Conservation (phyloP, 345 rosid genomes). For the Murraya koenigii region DNA sequence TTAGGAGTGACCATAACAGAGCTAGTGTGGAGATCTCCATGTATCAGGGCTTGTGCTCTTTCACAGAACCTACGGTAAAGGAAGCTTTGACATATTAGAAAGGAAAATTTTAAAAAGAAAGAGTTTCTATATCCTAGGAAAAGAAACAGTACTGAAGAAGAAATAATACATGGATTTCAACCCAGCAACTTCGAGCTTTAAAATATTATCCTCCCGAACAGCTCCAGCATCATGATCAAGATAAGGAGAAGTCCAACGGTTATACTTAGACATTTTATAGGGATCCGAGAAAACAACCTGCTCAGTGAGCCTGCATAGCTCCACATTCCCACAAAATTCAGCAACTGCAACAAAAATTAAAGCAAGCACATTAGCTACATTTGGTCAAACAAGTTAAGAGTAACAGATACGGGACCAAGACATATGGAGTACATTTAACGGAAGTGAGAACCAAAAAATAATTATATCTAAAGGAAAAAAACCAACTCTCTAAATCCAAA, state of each 20-base stretch:
- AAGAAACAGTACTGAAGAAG: neutral
- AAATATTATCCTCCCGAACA: slow-evolving; percentile 58
- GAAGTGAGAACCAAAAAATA: neutral
- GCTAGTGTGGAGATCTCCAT: slow-evolving; percentile 95
- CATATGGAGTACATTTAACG: neutral
- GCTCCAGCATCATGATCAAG: slow-evolving; percentile 84
- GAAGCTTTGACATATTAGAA: slow-evolving; percentile 6
- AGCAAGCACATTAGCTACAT: slow-evolving; percentile 11
- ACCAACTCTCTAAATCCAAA: slow-evolving; percentile 1
- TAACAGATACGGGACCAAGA: neutral
- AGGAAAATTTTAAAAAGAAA: neutral
- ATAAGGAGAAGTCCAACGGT: slow-evolving; percentile 78
- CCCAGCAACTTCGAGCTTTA: slow-evolving; percentile 82
- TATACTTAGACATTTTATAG: slow-evolving; percentile 66
- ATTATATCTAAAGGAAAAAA: neutral
- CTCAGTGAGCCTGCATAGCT: slow-evolving; percentile 87
- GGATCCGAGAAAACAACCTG: slow-evolving; percentile 97
- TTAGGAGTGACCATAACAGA: slow-evolving; percentile 85
- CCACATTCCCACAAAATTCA: slow-evolving; percentile 90
- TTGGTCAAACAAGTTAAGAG: slow-evolving; percentile 2
- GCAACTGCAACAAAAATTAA: slow-evolving; percentile 59
- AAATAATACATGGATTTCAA: slow-evolving; percentile 72
- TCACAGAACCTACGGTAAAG: slow-evolving; percentile 76
- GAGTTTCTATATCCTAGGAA: neutral
- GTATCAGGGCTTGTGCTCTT: slow-evolving; percentile 84